Evolutionary conservation across 352 stramenopile species (phyloP).

Genomic region (Pythium oligandrum): DNA sequence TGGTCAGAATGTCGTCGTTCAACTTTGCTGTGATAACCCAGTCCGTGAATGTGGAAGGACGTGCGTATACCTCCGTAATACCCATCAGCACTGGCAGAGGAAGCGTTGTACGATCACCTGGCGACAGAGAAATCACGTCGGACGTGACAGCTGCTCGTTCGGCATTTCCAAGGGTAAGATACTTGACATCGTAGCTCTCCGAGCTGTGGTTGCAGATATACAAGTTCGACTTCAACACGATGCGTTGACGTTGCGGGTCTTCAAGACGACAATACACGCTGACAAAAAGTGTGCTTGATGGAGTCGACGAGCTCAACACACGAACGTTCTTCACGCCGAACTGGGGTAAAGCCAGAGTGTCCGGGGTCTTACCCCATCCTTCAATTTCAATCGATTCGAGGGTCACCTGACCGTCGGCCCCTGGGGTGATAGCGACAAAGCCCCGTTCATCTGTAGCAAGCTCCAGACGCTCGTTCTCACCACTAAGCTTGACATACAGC

Average conservation of each 20-base stretch:
- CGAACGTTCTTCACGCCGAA: slow-evolving; percentile 65
- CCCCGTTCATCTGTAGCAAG: slow-evolving; percentile 40
- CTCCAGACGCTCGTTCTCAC: slow-evolving; percentile 22
- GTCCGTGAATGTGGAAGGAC: slow-evolving; percentile 52
- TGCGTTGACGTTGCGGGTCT: slow-evolving; percentile 47
- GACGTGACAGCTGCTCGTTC: slow-evolving; percentile 46
- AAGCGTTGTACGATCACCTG: slow-evolving; percentile 52
- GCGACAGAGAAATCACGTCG: slow-evolving; percentile 47
- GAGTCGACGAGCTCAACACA: slow-evolving; percentile 21
- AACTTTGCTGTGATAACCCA: slow-evolving; percentile 74
- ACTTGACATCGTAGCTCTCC: slow-evolving; percentile 71
- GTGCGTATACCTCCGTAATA: slow-evolving; percentile 78
- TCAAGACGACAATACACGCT: slow-evolving; percentile 69
- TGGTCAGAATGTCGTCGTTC: slow-evolving; percentile 77
- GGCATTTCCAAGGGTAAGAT: slow-evolving; percentile 50
- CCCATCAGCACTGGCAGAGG: slow-evolving; percentile 74
- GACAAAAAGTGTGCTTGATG: slow-evolving; percentile 52
- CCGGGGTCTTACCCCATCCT: slow-evolving; percentile 47
- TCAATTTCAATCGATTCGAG: slow-evolving; percentile 52
- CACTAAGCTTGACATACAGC: slow-evolving; percentile 36
- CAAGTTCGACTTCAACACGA: slow-evolving; percentile 78
- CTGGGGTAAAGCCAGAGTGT: slow-evolving; percentile 30
- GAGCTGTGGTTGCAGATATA: slow-evolving; percentile 80
- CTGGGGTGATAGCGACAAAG: slow-evolving; percentile 25
- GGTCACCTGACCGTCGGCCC: slow-evolving; percentile 26